A percentile compares a stretch with the other conserved stretches of the same genome.
Conservation (phyloP, 208 protist species). For the Acanthamoeba triangularis region DNA sequence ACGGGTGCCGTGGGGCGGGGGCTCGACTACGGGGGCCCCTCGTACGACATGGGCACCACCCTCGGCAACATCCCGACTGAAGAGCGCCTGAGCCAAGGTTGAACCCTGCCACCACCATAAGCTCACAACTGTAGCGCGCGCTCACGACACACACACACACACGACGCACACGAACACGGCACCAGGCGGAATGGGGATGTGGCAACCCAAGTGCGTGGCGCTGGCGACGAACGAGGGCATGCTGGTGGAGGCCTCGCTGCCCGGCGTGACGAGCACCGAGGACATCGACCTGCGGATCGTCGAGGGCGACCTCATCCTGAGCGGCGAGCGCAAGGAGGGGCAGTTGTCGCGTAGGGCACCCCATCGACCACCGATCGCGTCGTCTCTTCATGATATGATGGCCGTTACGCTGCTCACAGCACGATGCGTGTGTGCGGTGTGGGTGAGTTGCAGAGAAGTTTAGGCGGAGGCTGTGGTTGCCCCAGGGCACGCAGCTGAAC, state of each 20-base stretch:
- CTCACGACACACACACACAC: too few relatives aligned
- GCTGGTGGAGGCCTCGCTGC: background rate
- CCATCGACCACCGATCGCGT: background rate
- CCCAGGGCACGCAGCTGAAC: background rate
- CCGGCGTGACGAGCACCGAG: background rate
- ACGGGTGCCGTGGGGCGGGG: background rate
- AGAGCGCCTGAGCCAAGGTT: too few relatives aligned
- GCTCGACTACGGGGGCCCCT: background rate
- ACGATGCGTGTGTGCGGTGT: background rate
- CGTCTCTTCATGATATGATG: background rate
- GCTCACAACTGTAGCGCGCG: too few relatives aligned
- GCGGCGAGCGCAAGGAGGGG: background rate
- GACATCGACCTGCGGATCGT: background rate
- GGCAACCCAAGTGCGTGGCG: background rate
- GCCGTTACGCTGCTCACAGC: background rate
- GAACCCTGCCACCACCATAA: too few relatives aligned
- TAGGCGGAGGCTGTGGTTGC: background rate
- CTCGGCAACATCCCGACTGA: background rate
- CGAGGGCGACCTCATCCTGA: background rate
- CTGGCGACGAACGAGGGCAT: background rate
- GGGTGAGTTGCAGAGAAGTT: background rate
- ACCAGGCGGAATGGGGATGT: background rate
- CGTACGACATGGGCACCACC: background rate
- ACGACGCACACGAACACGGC: too few relatives aligned
- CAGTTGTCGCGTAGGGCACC: background rate